Base-by-base conservation (phyloP, 176 grass and related monocot species). In the Oryza meyeriana region DNA sequence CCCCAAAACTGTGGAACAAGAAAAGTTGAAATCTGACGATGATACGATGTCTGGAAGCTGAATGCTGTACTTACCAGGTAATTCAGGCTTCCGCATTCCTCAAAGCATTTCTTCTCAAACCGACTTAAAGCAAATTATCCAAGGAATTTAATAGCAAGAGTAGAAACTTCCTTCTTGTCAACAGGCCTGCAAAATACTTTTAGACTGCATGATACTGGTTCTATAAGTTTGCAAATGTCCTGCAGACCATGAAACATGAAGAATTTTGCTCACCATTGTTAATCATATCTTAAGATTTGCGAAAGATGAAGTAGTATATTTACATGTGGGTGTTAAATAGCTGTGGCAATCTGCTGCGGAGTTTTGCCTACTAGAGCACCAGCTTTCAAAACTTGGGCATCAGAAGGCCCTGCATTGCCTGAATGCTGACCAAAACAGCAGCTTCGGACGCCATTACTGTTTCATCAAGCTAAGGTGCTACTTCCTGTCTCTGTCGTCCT, bases 401-500 rank as follows among this genome's bases (percentile, higher is more conserved):
- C 24, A 1, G 57, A 57, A 32, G 34, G 28, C 72, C 28, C 66
- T 25, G 17, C 24, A 74, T 76, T 42, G 35, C 52, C 42, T 25
- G 40, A 79, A 79, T 61, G 61, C 74, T 55, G 48, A 86, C 66
- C 27, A 67, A 50, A 86, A 70, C 31, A 27, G 58, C 10, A 50
- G 57, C 41, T 41, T 64, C 42, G 13, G 36, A 4, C 17, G 41
- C 61, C 72, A 12, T 41, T 61, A 30, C 17, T 77, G 59, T 45
- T 89, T 10, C n/a, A 86, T 61, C 11, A 3, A 55, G 50, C 50
- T 52, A 79, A 5, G n/a, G 64, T 77, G 48, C 58, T 80, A 69
- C 64, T 79, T 79, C 64, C 66, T 84, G 22, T 83, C 75, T 62
- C 41, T 69, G 39, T 83, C 88, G 0, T 90, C 84, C 75, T 87